phyloP scores from a whole-genome alignment of 257 asterid species.

The Nicotiana tomentosiformis region DNA sequence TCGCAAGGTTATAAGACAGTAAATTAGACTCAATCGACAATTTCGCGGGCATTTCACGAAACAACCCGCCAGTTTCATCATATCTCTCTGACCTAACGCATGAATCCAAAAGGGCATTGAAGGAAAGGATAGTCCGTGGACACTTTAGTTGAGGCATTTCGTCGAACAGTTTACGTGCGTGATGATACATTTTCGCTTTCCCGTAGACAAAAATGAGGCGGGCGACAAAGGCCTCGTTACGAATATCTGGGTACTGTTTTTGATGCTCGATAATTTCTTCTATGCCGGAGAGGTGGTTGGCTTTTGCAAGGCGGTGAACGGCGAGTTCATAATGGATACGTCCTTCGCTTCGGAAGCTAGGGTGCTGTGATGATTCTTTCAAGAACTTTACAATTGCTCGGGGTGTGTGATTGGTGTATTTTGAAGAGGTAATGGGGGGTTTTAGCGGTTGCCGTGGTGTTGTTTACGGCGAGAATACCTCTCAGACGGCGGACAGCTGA shows the following conservation, averaged over 20 bases:
- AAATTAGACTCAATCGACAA: slow-evolving; percentile 35
- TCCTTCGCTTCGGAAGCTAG: slow-evolving; percentile 15
- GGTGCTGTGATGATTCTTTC: slow-evolving; percentile 13
- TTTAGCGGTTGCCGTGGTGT: background rate
- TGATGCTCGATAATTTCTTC: slow-evolving; percentile 32
- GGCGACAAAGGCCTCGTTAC: slow-evolving; percentile 17
- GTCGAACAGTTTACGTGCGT: slow-evolving; percentile 44
- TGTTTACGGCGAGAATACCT: background rate
- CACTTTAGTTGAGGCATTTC: slow-evolving; percentile 52
- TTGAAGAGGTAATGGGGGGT: background rate
- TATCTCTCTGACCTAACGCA: slow-evolving; percentile 22
- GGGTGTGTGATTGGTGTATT: background rate
- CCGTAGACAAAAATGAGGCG: slow-evolving; percentile 37
- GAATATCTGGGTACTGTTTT: slow-evolving; percentile 24
- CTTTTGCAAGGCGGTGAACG: slow-evolving; percentile 24
- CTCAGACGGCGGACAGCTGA: background rate
- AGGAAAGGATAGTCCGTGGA: slow-evolving; percentile 37
- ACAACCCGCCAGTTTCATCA: slow-evolving; percentile 23
- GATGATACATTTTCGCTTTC: slow-evolving; percentile 34
- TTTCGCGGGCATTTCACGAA: slow-evolving; percentile 30
- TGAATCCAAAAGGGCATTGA: slow-evolving; percentile 45
- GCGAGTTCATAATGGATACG: background rate
- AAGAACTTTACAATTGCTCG: slow-evolving; percentile 14
- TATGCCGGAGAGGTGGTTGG: slow-evolving; percentile 15
- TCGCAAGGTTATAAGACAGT: slow-evolving; percentile 31